Evolutionary conservation across 176 grass and related monocot genomes (phyloP).

Genomic region (Eragrostis nindensis): DNA sequence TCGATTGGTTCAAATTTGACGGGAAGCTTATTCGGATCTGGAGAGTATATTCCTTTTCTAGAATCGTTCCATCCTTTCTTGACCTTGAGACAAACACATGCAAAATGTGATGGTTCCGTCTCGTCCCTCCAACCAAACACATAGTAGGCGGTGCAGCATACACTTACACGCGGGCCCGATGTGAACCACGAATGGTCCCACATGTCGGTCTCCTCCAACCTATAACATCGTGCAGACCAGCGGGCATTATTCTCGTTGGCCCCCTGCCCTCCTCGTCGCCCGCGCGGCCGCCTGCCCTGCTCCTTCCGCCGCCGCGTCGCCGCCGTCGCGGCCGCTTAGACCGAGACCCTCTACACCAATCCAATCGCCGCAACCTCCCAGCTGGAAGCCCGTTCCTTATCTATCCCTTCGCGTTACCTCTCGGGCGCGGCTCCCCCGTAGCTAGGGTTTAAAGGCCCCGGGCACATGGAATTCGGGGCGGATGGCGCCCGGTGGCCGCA

Average conservation of each 20-base stretch:
- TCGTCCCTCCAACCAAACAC: too few relatives aligned
- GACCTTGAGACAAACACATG: too few relatives aligned
- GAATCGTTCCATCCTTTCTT: too few relatives aligned
- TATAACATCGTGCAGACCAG: conserved; percentile 31
- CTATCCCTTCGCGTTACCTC: not conserved
- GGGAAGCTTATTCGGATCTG: too few relatives aligned
- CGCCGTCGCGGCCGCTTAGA: not conserved
- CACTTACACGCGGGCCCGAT: not conserved
- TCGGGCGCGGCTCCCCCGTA: conserved; percentile 31
- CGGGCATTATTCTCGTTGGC: not conserved
- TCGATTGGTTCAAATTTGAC: too few relatives aligned
- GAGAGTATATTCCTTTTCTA: too few relatives aligned
- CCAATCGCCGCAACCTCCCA: not conserved
- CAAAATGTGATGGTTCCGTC: too few relatives aligned
- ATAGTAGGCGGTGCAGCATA: too few relatives aligned
- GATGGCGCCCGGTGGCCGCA: conserved; percentile 37
- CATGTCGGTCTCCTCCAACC: not conserved
- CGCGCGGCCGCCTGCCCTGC: conserved; percentile 17
- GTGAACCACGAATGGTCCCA: not conserved
- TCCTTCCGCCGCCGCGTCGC: conserved; percentile 17
- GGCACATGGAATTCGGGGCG: conserved; percentile 52
- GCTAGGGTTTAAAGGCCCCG: conserved; percentile 55
- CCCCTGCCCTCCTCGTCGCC: not conserved
- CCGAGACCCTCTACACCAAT: conserved; percentile 27
- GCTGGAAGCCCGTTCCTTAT: not conserved